phyloP scores from a whole-genome alignment of 2,329 filamentous ascomycete genomes.

The Cercospora janseana region DNA sequence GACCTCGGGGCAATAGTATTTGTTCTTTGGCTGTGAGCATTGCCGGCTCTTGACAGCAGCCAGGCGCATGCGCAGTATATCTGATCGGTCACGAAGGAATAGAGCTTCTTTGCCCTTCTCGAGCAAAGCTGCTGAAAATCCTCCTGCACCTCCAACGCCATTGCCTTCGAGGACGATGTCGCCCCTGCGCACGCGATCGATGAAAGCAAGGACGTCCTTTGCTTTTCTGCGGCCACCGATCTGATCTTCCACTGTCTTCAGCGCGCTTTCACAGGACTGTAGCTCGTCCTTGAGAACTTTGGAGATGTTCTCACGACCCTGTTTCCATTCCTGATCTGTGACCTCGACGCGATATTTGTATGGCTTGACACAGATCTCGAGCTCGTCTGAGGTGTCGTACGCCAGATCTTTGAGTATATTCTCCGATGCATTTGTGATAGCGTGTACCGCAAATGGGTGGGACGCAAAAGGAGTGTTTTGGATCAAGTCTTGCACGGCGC shows the following conservation, averaged over 20 bases:
- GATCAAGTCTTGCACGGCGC: conserved; percentile 76
- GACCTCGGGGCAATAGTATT: conserved; percentile 94
- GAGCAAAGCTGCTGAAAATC: conserved; percentile 86
- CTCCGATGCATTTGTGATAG: conserved; percentile 85
- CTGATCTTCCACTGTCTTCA: conserved; percentile 70
- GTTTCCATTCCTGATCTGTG: conserved; percentile 82
- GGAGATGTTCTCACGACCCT: conserved; percentile 78
- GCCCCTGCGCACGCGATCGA: conserved; percentile 84
- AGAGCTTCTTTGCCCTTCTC: conserved; percentile 78
- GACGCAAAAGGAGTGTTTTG: conserved; percentile 77
- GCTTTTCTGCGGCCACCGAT: conserved; percentile 83
- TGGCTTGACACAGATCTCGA: conserved; percentile 98
- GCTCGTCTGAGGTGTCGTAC: conserved; percentile 95
- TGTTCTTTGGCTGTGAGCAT: conserved; percentile 78
- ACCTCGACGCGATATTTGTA: conserved; percentile 98
- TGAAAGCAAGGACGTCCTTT: conserved; percentile 83
- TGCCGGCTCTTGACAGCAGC: conserved; percentile 86
- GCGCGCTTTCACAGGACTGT: conserved; percentile 74
- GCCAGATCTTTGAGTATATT: conserved; percentile 90
- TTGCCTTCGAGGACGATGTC: conserved; percentile 83
- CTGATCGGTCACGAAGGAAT: conserved; percentile 87
- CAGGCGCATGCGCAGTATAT: conserved; percentile 87
- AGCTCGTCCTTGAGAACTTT: conserved; percentile 84
- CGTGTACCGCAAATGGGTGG: conserved; percentile 87
- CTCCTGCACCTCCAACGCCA: conserved; percentile 76